phyloP scores from a whole-genome alignment of 495 filamentous ascomycete species.

The Penicilliopsis zonata region DNA sequence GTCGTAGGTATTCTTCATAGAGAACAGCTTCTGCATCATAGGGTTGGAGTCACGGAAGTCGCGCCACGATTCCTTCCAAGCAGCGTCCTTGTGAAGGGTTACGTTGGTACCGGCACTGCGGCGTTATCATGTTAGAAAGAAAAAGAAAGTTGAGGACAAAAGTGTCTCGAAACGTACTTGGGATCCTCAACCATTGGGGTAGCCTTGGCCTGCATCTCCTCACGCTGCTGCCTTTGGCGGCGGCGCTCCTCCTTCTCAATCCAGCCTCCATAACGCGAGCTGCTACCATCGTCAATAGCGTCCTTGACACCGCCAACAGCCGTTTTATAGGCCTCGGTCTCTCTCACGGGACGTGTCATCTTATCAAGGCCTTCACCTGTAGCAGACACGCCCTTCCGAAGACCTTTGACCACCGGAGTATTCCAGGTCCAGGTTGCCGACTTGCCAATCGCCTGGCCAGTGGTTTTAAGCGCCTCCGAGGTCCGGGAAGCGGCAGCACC shows the following conservation, averaged over 20 bases:
- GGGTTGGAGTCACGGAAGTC: constrained; percentile 81
- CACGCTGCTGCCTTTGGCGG: constrained; percentile 59
- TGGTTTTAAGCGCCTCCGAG: constrained; percentile 67
- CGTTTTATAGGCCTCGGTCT: constrained; percentile 85
- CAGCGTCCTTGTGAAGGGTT: constrained; percentile 90
- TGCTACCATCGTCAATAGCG: constrained; percentile 93
- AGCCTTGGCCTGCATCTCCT: constrained; percentile 46
- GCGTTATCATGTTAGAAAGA: constrained; percentile 11
- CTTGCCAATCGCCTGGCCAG: constrained; percentile 75
- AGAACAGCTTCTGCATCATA: constrained; percentile 80
- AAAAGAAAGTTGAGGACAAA: neutral
- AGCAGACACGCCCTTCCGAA: constrained; percentile 72
- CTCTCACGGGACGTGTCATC: constrained; percentile 81
- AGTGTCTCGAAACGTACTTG: constrained; percentile 46
- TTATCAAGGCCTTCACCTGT: constrained; percentile 84
- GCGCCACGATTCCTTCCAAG: constrained; percentile 92
- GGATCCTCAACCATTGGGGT: constrained; percentile 69
- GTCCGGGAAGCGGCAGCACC: constrained; percentile 63
- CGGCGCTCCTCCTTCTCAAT: constrained; percentile 87
- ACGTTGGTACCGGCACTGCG: constrained; percentile 82
- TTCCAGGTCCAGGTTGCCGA: constrained; percentile 96
- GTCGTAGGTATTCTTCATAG: constrained; percentile 70
- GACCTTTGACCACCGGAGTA: constrained; percentile 79
- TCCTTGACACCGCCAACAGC: constrained; percentile 66
- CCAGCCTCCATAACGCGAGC: constrained; percentile 92